Conservation (phyloP, 2,329 filamentous ascomycete genomes). For the Grosmannia clavigera region DNA sequence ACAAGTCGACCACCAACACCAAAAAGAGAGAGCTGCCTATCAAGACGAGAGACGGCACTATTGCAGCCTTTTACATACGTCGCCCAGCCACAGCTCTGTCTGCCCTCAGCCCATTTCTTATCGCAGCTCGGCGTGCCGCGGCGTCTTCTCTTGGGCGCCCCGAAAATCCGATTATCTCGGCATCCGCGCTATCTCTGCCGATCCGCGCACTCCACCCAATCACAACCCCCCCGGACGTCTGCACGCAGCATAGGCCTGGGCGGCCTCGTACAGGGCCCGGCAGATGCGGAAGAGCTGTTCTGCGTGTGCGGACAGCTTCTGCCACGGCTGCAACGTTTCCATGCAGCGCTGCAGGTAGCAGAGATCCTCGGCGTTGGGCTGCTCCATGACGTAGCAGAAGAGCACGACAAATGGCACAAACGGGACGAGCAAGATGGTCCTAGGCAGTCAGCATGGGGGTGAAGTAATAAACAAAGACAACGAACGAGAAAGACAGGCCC, state of each 20-base stretch:
- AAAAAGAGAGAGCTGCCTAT: not conserved
- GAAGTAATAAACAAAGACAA: no score
- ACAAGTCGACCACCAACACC: not conserved
- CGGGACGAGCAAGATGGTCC: conserved; percentile 43
- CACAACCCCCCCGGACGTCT: not conserved
- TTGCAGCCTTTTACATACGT: not conserved
- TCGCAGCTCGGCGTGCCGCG: not conserved
- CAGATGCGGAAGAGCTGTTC: conserved; percentile 51
- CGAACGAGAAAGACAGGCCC: no score
- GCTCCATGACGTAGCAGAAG: conserved; percentile 46
- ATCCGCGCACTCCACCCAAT: not conserved
- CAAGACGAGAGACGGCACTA: not conserved
- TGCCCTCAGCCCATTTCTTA: not conserved
- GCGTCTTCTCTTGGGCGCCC: not conserved
- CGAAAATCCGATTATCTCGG: not conserved
- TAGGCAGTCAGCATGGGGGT: conserved; percentile 14
- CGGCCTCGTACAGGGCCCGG: conserved; percentile 47
- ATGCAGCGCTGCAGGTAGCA: conserved; percentile 43
- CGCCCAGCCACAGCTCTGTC: not conserved
- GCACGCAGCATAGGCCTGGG: conserved; percentile 36
- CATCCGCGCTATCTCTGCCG: not conserved
- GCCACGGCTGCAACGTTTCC: conserved; percentile 37
- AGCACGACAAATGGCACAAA: conserved; percentile 49
- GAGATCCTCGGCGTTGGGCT: conserved; percentile 41
- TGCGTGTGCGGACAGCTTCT: conserved; percentile 42